Conservation (phyloP, 495 filamentous ascomycete species). For the Aspergillus asperescens region DNA sequence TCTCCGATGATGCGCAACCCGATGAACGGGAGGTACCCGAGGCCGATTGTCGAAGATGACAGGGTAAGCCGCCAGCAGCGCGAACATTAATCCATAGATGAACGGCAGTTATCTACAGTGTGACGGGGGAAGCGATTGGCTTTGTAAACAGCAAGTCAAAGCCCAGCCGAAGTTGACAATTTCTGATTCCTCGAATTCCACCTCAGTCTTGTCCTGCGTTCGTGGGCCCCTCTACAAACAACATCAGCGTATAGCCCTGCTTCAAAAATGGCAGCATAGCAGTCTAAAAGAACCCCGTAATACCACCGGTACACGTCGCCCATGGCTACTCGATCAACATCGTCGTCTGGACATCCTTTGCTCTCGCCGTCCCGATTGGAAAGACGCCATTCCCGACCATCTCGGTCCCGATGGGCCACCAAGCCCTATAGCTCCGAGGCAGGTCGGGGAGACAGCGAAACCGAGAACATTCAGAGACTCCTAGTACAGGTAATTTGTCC, state of each 20-base stretch:
- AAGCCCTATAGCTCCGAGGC: conserved; percentile 70
- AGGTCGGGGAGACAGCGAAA: conserved; percentile 45
- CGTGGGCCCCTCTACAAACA: no score
- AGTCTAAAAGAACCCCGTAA: conserved; percentile 43
- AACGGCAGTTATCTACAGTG: conserved; percentile 46
- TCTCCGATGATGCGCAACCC: conserved; percentile 35
- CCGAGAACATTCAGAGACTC: conserved; percentile 53
- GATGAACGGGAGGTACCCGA: conserved; percentile 38
- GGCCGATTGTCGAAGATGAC: conserved; percentile 36
- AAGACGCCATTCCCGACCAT: conserved; percentile 51
- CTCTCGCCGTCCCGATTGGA: conserved; percentile 49
- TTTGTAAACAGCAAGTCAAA: conserved; percentile 46
- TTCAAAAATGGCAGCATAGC: conserved; percentile 30
- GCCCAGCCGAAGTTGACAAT: conserved; percentile 41
- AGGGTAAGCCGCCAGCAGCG: conserved; percentile 36
- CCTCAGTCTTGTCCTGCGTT: conserved; percentile 44
- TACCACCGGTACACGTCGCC: no score
- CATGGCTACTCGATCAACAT: conserved; percentile 49
- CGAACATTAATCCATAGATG: conserved; percentile 43
- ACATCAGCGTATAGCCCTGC: no score
- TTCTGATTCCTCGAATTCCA: conserved; percentile 38
- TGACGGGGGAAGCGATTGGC: conserved; percentile 38
- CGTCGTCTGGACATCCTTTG: conserved; percentile 52
- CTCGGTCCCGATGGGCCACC: conserved; percentile 49
- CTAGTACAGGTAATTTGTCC: conserved; percentile 47